Evolutionary conservation across 768 basidiomycete species (phyloP).

Genomic region (Lactarius pseudohatsudake): DNA sequence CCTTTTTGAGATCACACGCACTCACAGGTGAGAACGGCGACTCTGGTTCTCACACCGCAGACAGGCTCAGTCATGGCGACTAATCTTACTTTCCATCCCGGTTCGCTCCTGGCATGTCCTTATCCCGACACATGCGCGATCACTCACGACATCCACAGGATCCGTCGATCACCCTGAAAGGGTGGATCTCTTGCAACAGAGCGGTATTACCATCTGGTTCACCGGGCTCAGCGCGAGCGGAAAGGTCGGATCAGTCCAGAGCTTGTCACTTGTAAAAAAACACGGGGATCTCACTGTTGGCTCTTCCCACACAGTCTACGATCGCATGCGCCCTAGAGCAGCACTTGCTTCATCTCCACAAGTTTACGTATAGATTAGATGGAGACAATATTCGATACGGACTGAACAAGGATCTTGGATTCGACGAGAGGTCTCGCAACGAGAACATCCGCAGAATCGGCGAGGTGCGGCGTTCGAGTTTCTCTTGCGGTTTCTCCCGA

Average conservation of each 20-base stretch:
- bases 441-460: slow-evolving; percentile 97
- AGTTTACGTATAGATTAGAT: slow-evolving; percentile 89
- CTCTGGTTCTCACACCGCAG: too few relatives aligned
- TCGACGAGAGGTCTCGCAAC: slow-evolving; percentile 86
- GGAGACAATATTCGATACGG: slow-evolving; percentile 97
- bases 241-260: slow-evolving; percentile 55
- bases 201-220: slow-evolving; percentile 56
- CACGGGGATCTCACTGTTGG: neutral
- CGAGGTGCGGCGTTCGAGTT: slow-evolving; percentile 57
- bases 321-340: slow-evolving; percentile 97
- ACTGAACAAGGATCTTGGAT: slow-evolving; percentile 94
- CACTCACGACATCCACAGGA: slow-evolving; percentile 14
- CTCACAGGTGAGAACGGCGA: neutral
- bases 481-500: slow-evolving; percentile 1
- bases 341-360: slow-evolving; percentile 82
- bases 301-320: slow-evolving; percentile 64
- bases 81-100: slow-evolving; percentile 43
- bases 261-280: neutral
- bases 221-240: slow-evolving; percentile 95
- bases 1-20: neutral
- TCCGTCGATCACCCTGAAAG: slow-evolving; percentile 25
- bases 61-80: slow-evolving; percentile 36
- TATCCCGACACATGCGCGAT: neutral
- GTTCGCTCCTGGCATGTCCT: slow-evolving; percentile 11
- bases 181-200: slow-evolving; percentile 14